These are phyloP conservation scores for Strobilomyces dryophilus DNA, from an alignment of 768 basidiomycete species.

Conservation along the genomic window DNA sequence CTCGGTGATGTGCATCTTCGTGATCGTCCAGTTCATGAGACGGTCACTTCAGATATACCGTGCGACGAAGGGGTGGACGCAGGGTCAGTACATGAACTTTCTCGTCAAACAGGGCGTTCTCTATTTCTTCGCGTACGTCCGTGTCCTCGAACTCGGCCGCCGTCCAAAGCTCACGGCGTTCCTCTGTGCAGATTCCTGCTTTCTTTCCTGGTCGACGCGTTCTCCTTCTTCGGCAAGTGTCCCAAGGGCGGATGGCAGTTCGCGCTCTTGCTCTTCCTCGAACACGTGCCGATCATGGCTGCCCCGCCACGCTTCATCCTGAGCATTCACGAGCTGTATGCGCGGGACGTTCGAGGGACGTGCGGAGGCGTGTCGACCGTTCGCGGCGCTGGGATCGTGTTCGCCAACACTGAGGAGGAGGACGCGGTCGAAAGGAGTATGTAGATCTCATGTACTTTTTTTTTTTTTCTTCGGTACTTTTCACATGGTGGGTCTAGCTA, in stretches of 20 bases:
- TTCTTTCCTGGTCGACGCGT: neutral
- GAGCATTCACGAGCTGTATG: neutral
- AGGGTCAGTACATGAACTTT: neutral
- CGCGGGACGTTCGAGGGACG: neutral
- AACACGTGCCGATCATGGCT: neutral
- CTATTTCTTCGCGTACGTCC: neutral
- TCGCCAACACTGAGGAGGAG: neutral
- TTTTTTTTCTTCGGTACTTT: too few species aligned
- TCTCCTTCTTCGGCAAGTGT: neutral
- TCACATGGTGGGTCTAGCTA: too few species aligned
- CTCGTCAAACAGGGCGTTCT: neutral
- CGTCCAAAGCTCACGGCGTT: neutral
- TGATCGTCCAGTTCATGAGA: neutral
- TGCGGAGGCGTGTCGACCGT: neutral
- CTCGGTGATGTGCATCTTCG: neutral
- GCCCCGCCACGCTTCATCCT: neutral
- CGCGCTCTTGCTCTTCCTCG: neutral
- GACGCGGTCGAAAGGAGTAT: too few species aligned
- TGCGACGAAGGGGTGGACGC: neutral
- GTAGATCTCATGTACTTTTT: too few species aligned
- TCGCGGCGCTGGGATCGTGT: neutral
- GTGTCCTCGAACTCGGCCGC: neutral
- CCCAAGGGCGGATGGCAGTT: neutral
- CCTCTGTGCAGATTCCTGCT: neutral
- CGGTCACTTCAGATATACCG: neutral